Evolutionary conservation across 306 rosid species (phyloP), one percentile per base, ranked within the genome.

Genomic region (Clitoria ternatea): DNA sequence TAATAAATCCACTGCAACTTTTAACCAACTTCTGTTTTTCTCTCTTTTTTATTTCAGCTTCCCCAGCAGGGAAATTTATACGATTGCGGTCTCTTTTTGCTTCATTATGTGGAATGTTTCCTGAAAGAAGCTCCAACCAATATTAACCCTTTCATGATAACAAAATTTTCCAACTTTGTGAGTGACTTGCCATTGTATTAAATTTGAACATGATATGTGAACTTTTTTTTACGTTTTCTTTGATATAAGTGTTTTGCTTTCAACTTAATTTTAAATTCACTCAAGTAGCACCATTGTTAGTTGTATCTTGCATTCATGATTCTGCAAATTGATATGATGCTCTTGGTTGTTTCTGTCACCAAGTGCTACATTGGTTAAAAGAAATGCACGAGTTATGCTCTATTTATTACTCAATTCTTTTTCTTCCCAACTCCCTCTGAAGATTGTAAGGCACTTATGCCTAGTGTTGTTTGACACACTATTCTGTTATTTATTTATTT

Each of bases 51-150:
- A 24, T 66, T 70, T 61, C 86, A 91, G 97, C 75, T 88, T 14
- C 97, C 97, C 5, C 97, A 91, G 84, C 97, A 91, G 81, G 96
- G 79, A 64, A 87, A 88, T 74, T 77, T 77, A 7, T 86, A 68
- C 57, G 97, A 91, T 36, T 91, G 97, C 62, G 97, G 96, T 61
- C 84, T 91, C 73, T 91, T 91, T 80, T 80, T 91, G 81, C 97
- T 91, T 47, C 88, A 91, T 76, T 91, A 86, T 29, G 87, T 82
- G 89, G 97, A 91, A 78, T 9, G 74, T 30, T 91, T 91, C 76
- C 61, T 91, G 79, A 65, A 54, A 74, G 92, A 85, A 79, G 89
- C 89, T 62, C 91, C 96, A 39, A 26, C 53, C 62, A 77, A 79
- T 59, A 82, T 89, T 74, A 86, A 72, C 84, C 89, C 88, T 45